Evolutionary conservation across 2,329 filamentous ascomycete genomes (phyloP), one percentile per base, ranked within the genome.

Genomic region (Penicillium freii): DNA sequence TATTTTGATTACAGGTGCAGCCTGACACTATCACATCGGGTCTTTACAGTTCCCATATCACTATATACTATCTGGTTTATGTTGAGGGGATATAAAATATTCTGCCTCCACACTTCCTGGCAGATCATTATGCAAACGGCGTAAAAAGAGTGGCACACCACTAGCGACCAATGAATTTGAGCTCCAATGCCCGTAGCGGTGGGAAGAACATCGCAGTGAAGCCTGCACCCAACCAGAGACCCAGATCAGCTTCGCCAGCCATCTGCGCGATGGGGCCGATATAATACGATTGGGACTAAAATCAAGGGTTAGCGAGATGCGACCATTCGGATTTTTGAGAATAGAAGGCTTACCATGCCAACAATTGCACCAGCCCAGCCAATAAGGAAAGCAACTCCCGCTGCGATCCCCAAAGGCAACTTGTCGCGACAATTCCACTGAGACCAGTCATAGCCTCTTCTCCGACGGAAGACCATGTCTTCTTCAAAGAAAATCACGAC

Each of bases 401-500:
- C 77, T 17, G 78, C 78, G 23, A 73, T 62, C 1, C 78, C 78
- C 17, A 76, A 52, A 4, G 78, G 77, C 23, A 80, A 63, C 52
- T 71, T 72, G 33, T 59, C 58, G 13, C 62, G 66, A 48, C 73
- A 67, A 50, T 77, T 71, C 76, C 78, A 80, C 2, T 64, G 66
- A 11, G 70, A 60, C 76, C 77, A 79, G 61, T 78, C 73, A 59
- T 74, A 78, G 1, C 64, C 65, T 42, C 59, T 66, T n/a, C 63
- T 60, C 27, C 73, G 66, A 21, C 73, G 71, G 66, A 80, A 80
- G 6, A 80, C 60, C 17, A 77, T 13, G 43, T 79, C 72, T 59
- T 80, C 75, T 56, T 78, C 70, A 2, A 78, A 46, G 6, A 75
- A 67, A 43, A 80, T 77, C 36, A 72, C 71, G 48, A 79, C 63